Evolutionary conservation across 495 filamentous ascomycete genomes (phyloP).

Genomic region (Penicillium longicatenatum): DNA sequence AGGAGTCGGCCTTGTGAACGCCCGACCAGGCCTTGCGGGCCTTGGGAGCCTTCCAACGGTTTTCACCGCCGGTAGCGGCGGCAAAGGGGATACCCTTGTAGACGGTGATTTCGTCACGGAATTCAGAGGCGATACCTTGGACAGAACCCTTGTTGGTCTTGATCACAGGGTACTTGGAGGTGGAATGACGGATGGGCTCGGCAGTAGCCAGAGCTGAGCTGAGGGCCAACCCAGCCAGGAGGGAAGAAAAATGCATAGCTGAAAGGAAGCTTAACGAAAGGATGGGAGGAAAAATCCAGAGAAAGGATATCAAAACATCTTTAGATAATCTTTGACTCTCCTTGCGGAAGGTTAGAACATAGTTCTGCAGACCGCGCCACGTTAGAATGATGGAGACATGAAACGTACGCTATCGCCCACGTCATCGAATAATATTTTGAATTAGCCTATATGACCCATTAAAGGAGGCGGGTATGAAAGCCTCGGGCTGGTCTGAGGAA

Average conservation of each 20-base stretch:
- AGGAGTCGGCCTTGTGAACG: constrained; percentile 23
- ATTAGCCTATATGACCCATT: neutral
- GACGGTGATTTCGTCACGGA: constrained; percentile 24
- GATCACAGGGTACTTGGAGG: constrained; percentile 3
- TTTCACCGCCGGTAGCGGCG: constrained; percentile 26
- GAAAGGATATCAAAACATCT: neutral
- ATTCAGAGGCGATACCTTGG: constrained; percentile 9
- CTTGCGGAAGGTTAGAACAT: neutral
- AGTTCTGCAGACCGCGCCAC: neutral
- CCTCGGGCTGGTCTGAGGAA: neutral
- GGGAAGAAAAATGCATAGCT: neutral
- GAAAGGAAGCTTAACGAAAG: constrained; percentile 1
- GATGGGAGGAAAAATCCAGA: neutral
- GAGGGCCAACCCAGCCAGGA: neutral
- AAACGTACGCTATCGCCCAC: neutral
- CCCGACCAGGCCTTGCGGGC: constrained; percentile 13
- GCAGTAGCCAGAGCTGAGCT: constrained; percentile 1
- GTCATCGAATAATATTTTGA: neutral
- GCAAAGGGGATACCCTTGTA: constrained; percentile 35
- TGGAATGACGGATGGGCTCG: neutral
- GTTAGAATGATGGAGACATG: neutral
- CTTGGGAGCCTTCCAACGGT: constrained; percentile 31
- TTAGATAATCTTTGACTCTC: neutral
- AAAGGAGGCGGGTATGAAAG: neutral
- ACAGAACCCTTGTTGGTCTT: constrained; percentile 19